phyloP scores from a whole-genome alignment of 805 yeast species.

The Saccharomycopsis lassenensis region DNA sequence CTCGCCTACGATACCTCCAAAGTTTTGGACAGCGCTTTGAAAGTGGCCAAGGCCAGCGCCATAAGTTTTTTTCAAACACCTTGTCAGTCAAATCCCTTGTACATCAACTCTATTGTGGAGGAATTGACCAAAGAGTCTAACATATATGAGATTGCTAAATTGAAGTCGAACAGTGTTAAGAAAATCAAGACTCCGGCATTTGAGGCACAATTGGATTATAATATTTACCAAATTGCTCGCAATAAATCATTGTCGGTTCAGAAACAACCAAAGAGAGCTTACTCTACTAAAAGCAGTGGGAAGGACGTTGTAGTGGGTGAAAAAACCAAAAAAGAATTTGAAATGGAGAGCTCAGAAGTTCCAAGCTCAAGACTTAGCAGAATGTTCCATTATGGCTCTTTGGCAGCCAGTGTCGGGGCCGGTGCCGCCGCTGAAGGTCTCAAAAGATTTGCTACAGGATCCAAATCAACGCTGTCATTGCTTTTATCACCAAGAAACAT shows the following conservation, averaged over 20 bases:
- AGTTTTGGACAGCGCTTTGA: no score
- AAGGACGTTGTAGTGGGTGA: constrained; percentile 22
- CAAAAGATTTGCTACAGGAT: constrained; percentile 50
- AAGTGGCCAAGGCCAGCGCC: no score
- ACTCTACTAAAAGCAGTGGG: constrained; percentile 2
- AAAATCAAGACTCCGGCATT: constrained; percentile 6
- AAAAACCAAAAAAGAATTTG: constrained; percentile 29
- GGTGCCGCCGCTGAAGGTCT: constrained; percentile 75
- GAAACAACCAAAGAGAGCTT: no score
- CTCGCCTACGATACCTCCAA: no score
- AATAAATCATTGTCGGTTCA: constrained; percentile 26
- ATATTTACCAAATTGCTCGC: constrained; percentile 26
- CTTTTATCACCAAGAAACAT: constrained; percentile 74
- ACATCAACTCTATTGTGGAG: constrained; percentile 2
- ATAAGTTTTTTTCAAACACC: no score
- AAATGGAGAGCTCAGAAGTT: constrained; percentile 56
- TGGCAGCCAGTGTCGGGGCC: constrained; percentile 85
- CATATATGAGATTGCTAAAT: constrained; percentile 10
- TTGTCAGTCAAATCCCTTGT: no score
- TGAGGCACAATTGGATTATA: constrained; percentile 18
- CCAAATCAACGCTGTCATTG: constrained; percentile 35
- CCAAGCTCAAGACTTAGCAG: constrained; percentile 85
- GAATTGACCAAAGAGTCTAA: constrained; percentile 11
- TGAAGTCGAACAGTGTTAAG: constrained; percentile 9
- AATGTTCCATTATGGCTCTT: constrained; percentile 81